phyloP scores from a whole-genome alignment of 2,329 filamentous ascomycete species.

The Plectosphaerella cucumerina region DNA sequence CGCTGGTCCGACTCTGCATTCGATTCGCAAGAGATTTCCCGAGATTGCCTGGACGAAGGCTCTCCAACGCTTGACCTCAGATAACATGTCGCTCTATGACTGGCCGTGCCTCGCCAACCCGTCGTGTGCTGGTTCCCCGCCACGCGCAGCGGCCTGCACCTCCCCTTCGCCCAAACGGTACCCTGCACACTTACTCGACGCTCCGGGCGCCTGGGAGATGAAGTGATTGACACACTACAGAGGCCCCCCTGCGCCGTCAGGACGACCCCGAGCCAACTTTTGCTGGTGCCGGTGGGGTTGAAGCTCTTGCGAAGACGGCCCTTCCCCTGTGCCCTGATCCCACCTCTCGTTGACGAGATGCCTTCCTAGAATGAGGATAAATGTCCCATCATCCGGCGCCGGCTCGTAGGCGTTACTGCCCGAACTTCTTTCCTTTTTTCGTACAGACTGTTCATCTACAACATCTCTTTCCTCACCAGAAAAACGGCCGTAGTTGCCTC shows the following conservation, averaged over 20 bases:
- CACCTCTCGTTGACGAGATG: not conserved
- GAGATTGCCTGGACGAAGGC: slow-evolving; percentile 21
- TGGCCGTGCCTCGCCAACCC: slow-evolving; percentile 18
- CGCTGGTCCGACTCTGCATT: not conserved
- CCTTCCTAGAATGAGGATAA: slow-evolving; percentile 1
- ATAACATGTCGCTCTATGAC: slow-evolving; percentile 34
- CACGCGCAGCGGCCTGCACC: slow-evolving; percentile 9
- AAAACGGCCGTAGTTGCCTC: not conserved
- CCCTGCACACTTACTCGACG: slow-evolving; percentile 10
- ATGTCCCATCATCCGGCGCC: not conserved
- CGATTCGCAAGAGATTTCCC: slow-evolving; percentile 28
- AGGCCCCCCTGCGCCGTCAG: slow-evolving; percentile 6
- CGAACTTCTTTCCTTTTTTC: not conserved
- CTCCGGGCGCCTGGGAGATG: slow-evolving; percentile 2
- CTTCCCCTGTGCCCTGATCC: slow-evolving; percentile 3
- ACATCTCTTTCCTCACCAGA: not conserved
- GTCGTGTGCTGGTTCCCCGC: slow-evolving; percentile 5
- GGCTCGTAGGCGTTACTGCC: not conserved
- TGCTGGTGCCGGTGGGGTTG: not conserved
- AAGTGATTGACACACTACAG: slow-evolving; percentile 8
- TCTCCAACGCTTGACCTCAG: slow-evolving; percentile 12
- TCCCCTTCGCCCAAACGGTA: slow-evolving; percentile 9
- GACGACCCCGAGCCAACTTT: not conserved
- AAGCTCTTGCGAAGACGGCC: not conserved
- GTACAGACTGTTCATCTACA: slow-evolving; percentile 1